Evolutionary conservation across 2,329 filamentous ascomycete species (phyloP).

Genomic region (Fonsecaea erecta): DNA sequence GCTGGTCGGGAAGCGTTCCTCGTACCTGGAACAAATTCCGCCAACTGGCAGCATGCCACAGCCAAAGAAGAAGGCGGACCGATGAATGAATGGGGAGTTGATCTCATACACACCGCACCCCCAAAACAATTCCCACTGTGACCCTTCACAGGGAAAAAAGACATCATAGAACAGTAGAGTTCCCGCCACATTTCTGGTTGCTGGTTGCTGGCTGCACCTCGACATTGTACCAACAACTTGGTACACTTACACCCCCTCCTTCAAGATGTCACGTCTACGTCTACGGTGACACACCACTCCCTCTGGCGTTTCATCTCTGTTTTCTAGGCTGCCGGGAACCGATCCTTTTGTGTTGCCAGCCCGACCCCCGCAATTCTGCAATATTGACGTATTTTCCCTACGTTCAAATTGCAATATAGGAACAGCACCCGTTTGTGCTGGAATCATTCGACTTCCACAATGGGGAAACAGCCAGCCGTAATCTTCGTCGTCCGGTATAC

Average conservation of each 20-base stretch:
- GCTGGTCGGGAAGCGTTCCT: too few species aligned
- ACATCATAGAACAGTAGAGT: neutral
- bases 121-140: constrained; percentile 2
- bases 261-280: constrained; percentile 6
- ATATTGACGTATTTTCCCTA: neutral
- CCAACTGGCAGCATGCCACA: neutral
- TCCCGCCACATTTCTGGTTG: neutral
- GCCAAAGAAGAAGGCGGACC: constrained; percentile 14
- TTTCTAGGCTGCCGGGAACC: neutral
- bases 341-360: neutral
- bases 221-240: constrained; percentile 1
- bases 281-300: neutral
- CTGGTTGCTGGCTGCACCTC: neutral
- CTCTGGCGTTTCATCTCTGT: neutral
- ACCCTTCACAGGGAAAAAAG: neutral
- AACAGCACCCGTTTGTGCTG: neutral
- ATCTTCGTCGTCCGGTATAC: constrained; percentile 51
- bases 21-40: constrained; percentile 1
- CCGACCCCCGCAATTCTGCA: neutral
- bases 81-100: constrained; percentile 12
- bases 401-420: neutral
- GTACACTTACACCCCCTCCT: neutral
- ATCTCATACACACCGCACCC: constrained; percentile 1
- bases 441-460: constrained; percentile 26
- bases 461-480: constrained; percentile 48